Percentiles rank a stretch among this genome's conserved stretches.
These are phyloP conservation scores for Fraxinus sp. DNA, from an alignment of 305 asterid species.

Conservation along the genomic window DNA sequence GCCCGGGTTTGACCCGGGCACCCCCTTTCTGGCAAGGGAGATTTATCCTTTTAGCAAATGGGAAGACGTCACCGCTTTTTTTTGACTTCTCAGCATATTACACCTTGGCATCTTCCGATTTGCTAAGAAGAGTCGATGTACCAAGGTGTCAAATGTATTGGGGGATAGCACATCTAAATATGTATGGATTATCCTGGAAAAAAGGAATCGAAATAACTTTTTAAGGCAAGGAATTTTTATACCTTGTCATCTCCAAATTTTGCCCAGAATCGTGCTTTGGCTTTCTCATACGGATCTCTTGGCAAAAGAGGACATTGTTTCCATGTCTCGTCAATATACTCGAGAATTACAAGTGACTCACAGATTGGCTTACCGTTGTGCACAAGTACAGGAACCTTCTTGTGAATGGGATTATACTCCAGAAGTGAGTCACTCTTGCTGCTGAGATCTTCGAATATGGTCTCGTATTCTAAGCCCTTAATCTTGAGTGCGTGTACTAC, in stretches of 20 bases:
- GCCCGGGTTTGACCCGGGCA: too few relatives aligned
- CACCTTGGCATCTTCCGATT: not conserved
- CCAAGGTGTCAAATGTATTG: not conserved
- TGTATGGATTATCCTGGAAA: not conserved
- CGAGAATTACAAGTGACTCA: slow-evolving; percentile 75
- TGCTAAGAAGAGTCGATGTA: not conserved
- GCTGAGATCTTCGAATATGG: slow-evolving; percentile 45
- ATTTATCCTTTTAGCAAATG: not conserved
- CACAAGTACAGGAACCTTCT: slow-evolving; percentile 60
- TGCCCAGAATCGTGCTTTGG: slow-evolving; percentile 72
- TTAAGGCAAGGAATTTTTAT: not conserved
- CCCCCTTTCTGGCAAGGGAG: too few relatives aligned
- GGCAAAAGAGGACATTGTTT: slow-evolving; percentile 60
- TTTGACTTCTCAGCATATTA: not conserved
- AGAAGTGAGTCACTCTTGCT: slow-evolving; percentile 49
- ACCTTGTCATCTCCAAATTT: slow-evolving; percentile 73
- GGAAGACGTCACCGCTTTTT: not conserved
- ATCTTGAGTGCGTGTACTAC: slow-evolving; percentile 54
- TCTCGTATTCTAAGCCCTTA: slow-evolving; percentile 53
- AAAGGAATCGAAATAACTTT: too few relatives aligned
- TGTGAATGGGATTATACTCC: slow-evolving; percentile 54
- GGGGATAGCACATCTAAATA: not conserved
- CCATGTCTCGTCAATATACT: slow-evolving; percentile 74
- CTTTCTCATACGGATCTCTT: slow-evolving; percentile 59
- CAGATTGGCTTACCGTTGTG: slow-evolving; percentile 63